A percentile compares a stretch with the other conserved stretches of the same genome.
Conservation (phyloP, 2,329 filamentous ascomycete species). For the Colletotrichum sojae region DNA sequence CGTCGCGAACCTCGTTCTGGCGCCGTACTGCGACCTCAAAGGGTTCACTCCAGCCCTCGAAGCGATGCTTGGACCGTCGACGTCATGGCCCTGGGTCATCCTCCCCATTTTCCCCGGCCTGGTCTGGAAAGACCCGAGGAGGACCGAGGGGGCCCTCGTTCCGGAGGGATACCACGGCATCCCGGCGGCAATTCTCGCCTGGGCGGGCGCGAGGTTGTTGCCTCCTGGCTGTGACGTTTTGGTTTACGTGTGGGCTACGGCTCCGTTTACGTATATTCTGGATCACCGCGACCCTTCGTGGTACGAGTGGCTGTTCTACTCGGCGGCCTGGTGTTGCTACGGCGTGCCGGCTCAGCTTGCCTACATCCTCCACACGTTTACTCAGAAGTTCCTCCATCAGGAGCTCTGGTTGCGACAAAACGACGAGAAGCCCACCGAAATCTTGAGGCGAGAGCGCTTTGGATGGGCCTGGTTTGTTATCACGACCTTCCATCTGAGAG, state of each 20-base stretch:
- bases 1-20: too few relatives aligned
- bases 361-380: conserved; percentile 1
- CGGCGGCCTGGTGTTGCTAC: background rate
- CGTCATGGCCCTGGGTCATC: background rate
- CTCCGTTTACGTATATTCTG: background rate
- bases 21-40: background rate
- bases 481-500: background rate
- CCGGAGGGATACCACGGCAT: background rate
- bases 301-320: background rate
- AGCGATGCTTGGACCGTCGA: background rate
- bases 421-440: background rate
- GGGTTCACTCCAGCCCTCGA: background rate
- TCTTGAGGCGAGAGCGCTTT: background rate
- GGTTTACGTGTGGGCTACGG: background rate
- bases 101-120: background rate
- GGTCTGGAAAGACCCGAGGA: background rate
- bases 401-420: background rate
- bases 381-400: conserved; percentile 8
- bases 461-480: background rate
- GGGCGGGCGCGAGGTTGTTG: background rate
- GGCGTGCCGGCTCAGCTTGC: conserved; percentile 4
- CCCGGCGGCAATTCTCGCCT: background rate
- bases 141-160: background rate
- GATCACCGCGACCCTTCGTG: background rate
- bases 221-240: background rate